Base-by-base conservation (phyloP, 2,329 filamentous ascomycete species). In the Pseudonectria foliicola region DNA sequence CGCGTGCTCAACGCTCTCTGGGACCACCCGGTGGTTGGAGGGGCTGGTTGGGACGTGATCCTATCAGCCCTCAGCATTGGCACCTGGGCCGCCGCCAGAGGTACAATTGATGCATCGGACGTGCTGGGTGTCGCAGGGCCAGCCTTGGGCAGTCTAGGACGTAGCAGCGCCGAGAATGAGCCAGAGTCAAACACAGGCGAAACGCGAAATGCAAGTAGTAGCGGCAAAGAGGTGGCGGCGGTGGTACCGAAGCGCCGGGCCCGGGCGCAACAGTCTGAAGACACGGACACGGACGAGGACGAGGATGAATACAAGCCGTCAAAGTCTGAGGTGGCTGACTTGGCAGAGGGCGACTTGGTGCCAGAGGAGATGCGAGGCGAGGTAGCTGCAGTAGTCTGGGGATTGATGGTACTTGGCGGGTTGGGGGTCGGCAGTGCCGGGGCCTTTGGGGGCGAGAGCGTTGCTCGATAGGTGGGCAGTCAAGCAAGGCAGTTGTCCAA, bases 41-140 rank as follows among this genome's bases (percentile, higher is more conserved):
- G 67, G 13, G 70, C 71, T 1, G 73, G 70, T 6, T 70, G 69
- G 55, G 78, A 82, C 53, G 75, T 77, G 2, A 50, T 82, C 11
- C 60, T 79, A 25, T 74, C 69, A 14, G 61, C 63, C 2, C 39
- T 74, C 11, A 71, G 67, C 37, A 53, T 79, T n/a, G 67, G 73
- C 2, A 37, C 71, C 2, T 80, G 76, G 75, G 67, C 71, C n/a
- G 72, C 72, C 27, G 63, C 71, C 2, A 63, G 73, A 23, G 65
- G 18, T 6, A 21, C 68, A 14, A 58, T 72, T 3, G 66, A 75
- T 44, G 62, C 68, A 0, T 55, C 59, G n/a, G 61, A 68, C 8
- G 70, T 80, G 44, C 49, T 78, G 10, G 48, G 47, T 13, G 58
- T 56, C 1, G 52, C 54, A 13, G 50, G 61, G 3, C 62, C 63